A percentile compares a stretch with the other conserved stretches of the same genome.
These are phyloP conservation scores for Verticillium albo-atrum DNA, from an alignment of 2,329 filamentous ascomycete species.

Conservation along the genomic window DNA sequence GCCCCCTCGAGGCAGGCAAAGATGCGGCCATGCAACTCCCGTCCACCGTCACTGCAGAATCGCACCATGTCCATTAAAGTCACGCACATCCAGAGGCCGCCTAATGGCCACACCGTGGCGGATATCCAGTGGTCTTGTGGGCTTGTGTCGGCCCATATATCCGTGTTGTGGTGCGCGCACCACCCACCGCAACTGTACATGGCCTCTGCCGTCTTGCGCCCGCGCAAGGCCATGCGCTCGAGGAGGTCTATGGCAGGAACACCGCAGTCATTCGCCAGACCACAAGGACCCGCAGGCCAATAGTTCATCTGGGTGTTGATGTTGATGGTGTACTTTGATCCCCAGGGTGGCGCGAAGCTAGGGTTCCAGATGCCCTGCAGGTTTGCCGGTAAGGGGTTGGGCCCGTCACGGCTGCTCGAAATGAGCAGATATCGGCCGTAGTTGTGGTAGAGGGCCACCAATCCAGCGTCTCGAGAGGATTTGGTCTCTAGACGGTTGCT, in stretches of 20 bases:
- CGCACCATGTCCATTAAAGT: not conserved
- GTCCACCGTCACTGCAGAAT: not conserved
- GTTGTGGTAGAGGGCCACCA: conserved; percentile 14
- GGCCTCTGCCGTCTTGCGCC: conserved; percentile 20
- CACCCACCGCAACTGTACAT: conserved; percentile 31
- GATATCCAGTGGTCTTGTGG: conserved; percentile 18
- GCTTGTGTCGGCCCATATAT: conserved; percentile 25
- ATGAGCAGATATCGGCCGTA: conserved; percentile 14
- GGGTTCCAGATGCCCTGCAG: conserved; percentile 41
- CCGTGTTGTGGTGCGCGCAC: conserved; percentile 31
- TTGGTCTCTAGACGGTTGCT: conserved; percentile 8
- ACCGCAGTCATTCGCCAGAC: not conserved
- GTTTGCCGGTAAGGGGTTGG: conserved; percentile 29
- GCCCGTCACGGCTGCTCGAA: conserved; percentile 8
- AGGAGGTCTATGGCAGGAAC: conserved; percentile 31
- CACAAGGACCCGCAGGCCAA: conserved; percentile 30
- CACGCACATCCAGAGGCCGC: not conserved
- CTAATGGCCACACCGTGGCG: conserved; percentile 1
- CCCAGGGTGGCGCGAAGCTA: conserved; percentile 37
- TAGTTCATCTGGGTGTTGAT: conserved; percentile 52
- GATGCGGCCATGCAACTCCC: conserved; percentile 14
- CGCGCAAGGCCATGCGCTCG: conserved; percentile 27
- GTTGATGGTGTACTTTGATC: conserved; percentile 45
- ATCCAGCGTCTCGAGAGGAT: conserved; percentile 14
- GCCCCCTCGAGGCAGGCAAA: conserved; percentile 21